Conservation (phyloP, 2,329 filamentous ascomycete genomes). For the Pestalotiopsis sp. region DNA sequence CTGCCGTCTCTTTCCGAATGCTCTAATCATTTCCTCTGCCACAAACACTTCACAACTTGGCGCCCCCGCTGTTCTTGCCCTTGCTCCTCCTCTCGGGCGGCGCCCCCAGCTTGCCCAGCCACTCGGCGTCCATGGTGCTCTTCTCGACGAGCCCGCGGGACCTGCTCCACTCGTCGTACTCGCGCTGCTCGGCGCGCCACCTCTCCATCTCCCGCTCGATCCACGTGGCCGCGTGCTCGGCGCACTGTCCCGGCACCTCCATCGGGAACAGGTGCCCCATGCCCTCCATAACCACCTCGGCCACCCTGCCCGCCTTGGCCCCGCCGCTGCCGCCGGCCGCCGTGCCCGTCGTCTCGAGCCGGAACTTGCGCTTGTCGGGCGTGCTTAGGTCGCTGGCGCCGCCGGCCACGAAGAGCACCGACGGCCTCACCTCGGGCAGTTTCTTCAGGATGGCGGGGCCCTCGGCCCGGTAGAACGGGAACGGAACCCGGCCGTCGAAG, state of each 20-base stretch:
- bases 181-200: slow-evolving; percentile 60
- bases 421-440: slow-evolving; percentile 64
- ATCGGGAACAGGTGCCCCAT: slow-evolving; percentile 83
- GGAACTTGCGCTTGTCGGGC: slow-evolving; percentile 53
- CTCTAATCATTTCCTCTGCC: too few species aligned
- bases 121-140: slow-evolving; percentile 57
- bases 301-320: slow-evolving; percentile 65
- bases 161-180: slow-evolving; percentile 58
- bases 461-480: slow-evolving; percentile 71
- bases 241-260: slow-evolving; percentile 72
- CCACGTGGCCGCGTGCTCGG: slow-evolving; percentile 60
- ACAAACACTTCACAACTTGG: not conserved
- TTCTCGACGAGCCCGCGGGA: slow-evolving; percentile 55
- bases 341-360: slow-evolving; percentile 64
- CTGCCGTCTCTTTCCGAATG: not conserved
- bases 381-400: slow-evolving; percentile 58
- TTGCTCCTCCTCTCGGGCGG: slow-evolving; percentile 9
- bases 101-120: slow-evolving; percentile 53
- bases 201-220: slow-evolving; percentile 56
- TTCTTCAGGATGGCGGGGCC: slow-evolving; percentile 55
- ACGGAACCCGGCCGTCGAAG: slow-evolving; percentile 35
- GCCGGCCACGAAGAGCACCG: slow-evolving; percentile 72
- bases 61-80: not conserved
- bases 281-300: slow-evolving; percentile 63
- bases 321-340: slow-evolving; percentile 72